Evolutionary conservation across 306 rosid genomes (phyloP).

Genomic region (Dryas alaskensis): DNA sequence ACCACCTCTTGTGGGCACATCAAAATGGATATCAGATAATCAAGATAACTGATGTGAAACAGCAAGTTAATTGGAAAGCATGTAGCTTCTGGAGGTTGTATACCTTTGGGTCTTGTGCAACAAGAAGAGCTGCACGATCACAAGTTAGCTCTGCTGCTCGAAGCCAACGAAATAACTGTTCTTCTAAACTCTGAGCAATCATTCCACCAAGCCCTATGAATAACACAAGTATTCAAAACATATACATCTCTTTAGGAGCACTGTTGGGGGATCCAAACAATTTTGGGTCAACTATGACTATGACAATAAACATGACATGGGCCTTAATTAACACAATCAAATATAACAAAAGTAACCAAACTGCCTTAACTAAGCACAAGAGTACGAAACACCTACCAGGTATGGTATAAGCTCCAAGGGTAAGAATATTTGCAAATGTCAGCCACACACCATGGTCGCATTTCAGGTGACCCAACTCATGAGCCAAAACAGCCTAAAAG

Average conservation of each 20-base stretch:
- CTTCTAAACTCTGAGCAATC: slow-evolving; percentile 89
- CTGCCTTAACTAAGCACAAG: not conserved
- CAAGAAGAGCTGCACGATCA: slow-evolving; percentile 98
- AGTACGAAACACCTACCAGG: slow-evolving; percentile 63
- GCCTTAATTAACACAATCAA: not conserved
- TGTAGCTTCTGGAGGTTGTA: slow-evolving; percentile 9
- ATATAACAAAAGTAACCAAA: not conserved
- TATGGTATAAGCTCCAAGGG: slow-evolving; percentile 81
- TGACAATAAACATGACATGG: not conserved
- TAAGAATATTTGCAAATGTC: slow-evolving; percentile 90
- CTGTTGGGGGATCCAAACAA: not conserved
- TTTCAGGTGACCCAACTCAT: slow-evolving; percentile 95
- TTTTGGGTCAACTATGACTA: not conserved
- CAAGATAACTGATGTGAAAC: slow-evolving; percentile 11
- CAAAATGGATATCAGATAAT: slow-evolving; percentile 32
- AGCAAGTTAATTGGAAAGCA: slow-evolving; percentile 9
- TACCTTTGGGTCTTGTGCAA: slow-evolving; percentile 97
- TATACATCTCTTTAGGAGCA: not conserved
- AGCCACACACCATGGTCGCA: slow-evolving; percentile 99
- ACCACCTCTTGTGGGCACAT: slow-evolving; percentile 83
- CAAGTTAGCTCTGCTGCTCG: slow-evolving; percentile 98
- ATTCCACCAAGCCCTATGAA: slow-evolving; percentile 80
- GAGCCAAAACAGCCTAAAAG: slow-evolving; percentile 94
- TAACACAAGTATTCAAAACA: slow-evolving; percentile 12
- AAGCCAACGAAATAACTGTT: slow-evolving; percentile 92